Evolutionary conservation across 805 yeast species (phyloP).

Genomic region (Myxozyma monticola): DNA sequence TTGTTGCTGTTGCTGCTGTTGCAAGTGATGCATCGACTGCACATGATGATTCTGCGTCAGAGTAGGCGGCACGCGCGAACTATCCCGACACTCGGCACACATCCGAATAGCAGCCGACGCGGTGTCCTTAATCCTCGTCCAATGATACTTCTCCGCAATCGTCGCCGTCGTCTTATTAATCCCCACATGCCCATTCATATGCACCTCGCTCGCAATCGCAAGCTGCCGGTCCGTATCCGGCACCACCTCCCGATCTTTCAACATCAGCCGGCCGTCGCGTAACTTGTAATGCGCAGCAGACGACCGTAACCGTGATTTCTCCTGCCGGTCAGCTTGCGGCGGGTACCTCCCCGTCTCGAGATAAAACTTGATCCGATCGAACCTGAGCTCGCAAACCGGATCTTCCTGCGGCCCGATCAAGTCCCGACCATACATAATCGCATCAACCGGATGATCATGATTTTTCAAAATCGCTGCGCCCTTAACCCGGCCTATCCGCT

Average conservation of each 20-base stretch:
- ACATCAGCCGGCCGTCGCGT: conserved; percentile 62
- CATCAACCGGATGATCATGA: conserved; percentile 81
- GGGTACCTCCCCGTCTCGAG: conserved; percentile 86
- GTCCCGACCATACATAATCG: conserved; percentile 80
- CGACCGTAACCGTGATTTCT: conserved; percentile 82
- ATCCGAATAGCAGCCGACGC: conserved; percentile 74
- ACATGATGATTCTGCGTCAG: neutral
- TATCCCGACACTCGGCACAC: conserved; percentile 71
- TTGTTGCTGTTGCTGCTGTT: neutral
- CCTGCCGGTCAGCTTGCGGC: conserved; percentile 74
- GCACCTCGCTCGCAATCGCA: conserved; percentile 70
- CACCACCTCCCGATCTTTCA: conserved; percentile 82
- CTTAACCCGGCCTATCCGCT: conserved; percentile 73
- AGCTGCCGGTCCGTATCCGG: conserved; percentile 72
- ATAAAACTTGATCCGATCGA: conserved; percentile 75
- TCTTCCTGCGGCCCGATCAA: conserved; percentile 58
- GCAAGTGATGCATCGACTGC: conserved; percentile 1
- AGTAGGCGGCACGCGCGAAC: conserved; percentile 30
- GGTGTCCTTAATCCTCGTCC: conserved; percentile 88
- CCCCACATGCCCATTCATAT: conserved; percentile 73
- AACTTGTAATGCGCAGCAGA: conserved; percentile 73
- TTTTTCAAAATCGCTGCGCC: conserved; percentile 90
- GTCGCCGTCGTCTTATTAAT: conserved; percentile 81
- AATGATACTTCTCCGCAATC: conserved; percentile 78
- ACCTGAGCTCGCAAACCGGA: conserved; percentile 53